phyloP scores from a whole-genome alignment of 805 yeast genomes.

The Hanseniaspora clermontiae region DNA sequence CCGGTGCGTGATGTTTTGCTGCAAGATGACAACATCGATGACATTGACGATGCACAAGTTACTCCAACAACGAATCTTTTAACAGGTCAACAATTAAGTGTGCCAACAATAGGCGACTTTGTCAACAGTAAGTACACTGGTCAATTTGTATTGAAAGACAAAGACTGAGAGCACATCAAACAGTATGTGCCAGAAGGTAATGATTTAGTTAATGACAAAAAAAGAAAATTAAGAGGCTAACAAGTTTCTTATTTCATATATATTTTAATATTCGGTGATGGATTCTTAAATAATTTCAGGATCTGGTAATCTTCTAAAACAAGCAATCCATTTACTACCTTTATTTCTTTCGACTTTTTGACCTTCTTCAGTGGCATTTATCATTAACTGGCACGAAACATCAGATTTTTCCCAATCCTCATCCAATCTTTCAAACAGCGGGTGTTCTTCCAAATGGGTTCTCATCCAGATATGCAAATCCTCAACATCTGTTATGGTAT shows the following conservation, averaged over 20 bases:
- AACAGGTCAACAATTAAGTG: slow-evolving; percentile 24
- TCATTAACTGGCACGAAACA: slow-evolving; percentile 75
- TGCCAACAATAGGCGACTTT: slow-evolving; percentile 31
- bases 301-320: slow-evolving; percentile 61
- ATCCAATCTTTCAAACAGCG: slow-evolving; percentile 69
- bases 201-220: no score
- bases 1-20: background rate
- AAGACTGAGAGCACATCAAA: background rate
- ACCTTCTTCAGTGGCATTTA: slow-evolving; percentile 92
- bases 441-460: slow-evolving; percentile 77
- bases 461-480: slow-evolving; percentile 97
- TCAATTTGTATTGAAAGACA: background rate
- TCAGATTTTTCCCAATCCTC: slow-evolving; percentile 72
- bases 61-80: slow-evolving; percentile 14
- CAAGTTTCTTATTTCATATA: background rate
- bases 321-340: slow-evolving; percentile 80
- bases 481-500: slow-evolving; percentile 90
- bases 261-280: background rate
- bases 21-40: background rate
- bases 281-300: slow-evolving; percentile 29
- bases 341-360: slow-evolving; percentile 86
- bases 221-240: no score
- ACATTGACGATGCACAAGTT: background rate
- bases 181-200: background rate
- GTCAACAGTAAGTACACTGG: slow-evolving; percentile 19